phyloP scores from a whole-genome alignment of 2,329 filamentous ascomycete species.

The Davidsoniella eucalypti region DNA sequence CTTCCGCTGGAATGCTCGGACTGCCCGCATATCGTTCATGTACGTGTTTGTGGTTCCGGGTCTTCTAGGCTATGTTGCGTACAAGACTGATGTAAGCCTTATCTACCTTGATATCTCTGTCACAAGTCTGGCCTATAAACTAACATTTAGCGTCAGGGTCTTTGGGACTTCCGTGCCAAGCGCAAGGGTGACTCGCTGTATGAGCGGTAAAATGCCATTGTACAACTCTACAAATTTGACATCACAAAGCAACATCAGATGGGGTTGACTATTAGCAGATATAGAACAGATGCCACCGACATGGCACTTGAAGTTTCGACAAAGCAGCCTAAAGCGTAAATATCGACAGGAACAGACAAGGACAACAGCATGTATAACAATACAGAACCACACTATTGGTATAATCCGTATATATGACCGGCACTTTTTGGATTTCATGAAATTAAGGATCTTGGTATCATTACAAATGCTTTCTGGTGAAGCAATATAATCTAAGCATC shows the following conservation, averaged over 20 bases:
- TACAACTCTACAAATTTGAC: background rate
- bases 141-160: conserved; percentile 44
- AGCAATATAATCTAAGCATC: background rate
- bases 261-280: background rate
- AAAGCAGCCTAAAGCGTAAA: too few relatives aligned
- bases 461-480: too few relatives aligned
- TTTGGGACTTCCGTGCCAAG: conserved; percentile 75
- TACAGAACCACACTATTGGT: too few relatives aligned
- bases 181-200: conserved; percentile 67
- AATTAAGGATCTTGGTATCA: too few relatives aligned
- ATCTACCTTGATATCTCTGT: background rate
- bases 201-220: conserved; percentile 44
- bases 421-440: background rate
- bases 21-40: conserved; percentile 61
- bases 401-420: too few relatives aligned
- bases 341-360: background rate
- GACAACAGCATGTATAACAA: background rate
- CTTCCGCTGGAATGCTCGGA: conserved; percentile 84
- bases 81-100: conserved; percentile 66
- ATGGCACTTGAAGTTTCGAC: too few relatives aligned
- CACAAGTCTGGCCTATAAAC: background rate
- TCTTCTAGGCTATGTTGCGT: conserved; percentile 54
- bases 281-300: too few relatives aligned
- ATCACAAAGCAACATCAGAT: background rate
- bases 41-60: conserved; percentile 60